Base-by-base conservation (phyloP, 2,329 filamentous ascomycete species). In the Paecilomyces niveus region DNA sequence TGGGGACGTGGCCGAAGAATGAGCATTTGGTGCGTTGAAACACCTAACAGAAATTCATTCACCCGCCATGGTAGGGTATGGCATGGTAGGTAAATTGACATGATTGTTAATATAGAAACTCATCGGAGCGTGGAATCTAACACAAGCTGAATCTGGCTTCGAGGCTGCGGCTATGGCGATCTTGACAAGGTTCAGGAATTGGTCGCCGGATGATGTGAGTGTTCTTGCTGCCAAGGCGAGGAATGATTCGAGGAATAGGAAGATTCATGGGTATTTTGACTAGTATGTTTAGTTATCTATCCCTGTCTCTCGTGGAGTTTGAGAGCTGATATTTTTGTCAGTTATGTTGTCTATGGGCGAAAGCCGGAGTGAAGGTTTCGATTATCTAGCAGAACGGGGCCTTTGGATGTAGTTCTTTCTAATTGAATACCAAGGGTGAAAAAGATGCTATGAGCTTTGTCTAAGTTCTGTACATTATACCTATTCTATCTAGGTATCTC, bases 1-100 rank as follows among this genome's bases (percentile, higher is more conserved):
- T 58, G 13, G 57, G 52, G n/a, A 54, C 53, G 15, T 58, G 57
- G 57, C 52, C 52, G 5, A 58, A 58, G n/a, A 8, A 49, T 49
- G 49, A 49, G 35, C 15, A 54, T 15, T n/a, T 54, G 24, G 57
- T 58, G 18, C n/a, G 57, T 54, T 29, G 4, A 7, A 29, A 29
- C 26, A 29, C 26, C 26, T 7, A 29, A 29, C 5, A 6, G 26
- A 5, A 52, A 13, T 53, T 18, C 26, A 53, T 53, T 4, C 3
- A 53, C 3, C 18, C 26, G 11, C 3, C 22, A 52, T 22, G 9
- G 24, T 26, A 26, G 3, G 24, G 24, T 26, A 5, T 5, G 7
- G 26, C 5, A 29, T 7, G 5, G 7, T 29, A 29, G 26, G 26
- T 29, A 24, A 22, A 53, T 45, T 45, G 35, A 13, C 13, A 9